Conservation (phyloP, 345 rosid genomes). For the Acer saccharum region DNA sequence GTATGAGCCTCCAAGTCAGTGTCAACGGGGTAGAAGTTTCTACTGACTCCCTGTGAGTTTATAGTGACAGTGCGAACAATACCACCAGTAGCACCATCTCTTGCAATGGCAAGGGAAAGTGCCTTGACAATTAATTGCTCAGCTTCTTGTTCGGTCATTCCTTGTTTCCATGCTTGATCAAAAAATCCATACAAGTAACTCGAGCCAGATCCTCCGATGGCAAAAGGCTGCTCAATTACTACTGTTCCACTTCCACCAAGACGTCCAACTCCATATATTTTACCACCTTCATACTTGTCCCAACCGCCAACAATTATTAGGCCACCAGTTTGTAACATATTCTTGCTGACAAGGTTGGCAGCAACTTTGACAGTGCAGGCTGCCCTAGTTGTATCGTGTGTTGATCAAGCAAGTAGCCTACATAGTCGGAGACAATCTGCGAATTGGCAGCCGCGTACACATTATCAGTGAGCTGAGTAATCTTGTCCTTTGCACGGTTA, state of each 20-base stretch:
- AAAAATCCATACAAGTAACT: slow-evolving; percentile 93
- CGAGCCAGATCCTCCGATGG: slow-evolving; percentile 98
- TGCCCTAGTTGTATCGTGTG: slow-evolving; percentile 94
- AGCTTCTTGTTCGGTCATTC: slow-evolving; percentile 95
- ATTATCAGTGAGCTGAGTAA: slow-evolving; percentile 91
- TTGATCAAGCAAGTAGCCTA: slow-evolving; percentile 94
- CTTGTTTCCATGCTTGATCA: slow-evolving; percentile 95
- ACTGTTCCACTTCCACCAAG: slow-evolving; percentile 67
- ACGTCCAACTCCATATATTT: slow-evolving; percentile 80
- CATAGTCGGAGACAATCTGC: slow-evolving; percentile 90
- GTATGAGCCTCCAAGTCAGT: slow-evolving; percentile 75
- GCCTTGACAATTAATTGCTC: slow-evolving; percentile 97
- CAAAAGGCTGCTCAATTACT: slow-evolving; percentile 88
- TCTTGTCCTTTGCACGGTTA: slow-evolving; percentile 92
- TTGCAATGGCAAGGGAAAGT: slow-evolving; percentile 88
- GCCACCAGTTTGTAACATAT: slow-evolving; percentile 75
- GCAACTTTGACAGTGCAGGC: slow-evolving; percentile 99
- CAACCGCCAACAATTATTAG: slow-evolving; percentile 89
- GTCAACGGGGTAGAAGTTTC: slow-evolving; percentile 90
- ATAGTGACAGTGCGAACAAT: slow-evolving; percentile 91
- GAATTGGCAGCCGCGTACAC: slow-evolving; percentile 99
- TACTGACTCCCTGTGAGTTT: slow-evolving; percentile 78
- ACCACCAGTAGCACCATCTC: slow-evolving; percentile 99
- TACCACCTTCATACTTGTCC: slow-evolving; percentile 97
- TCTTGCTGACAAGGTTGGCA: slow-evolving; percentile 92